phyloP scores from a whole-genome alignment of 2,329 filamentous ascomycete species.

The Neonectria sp. region DNA sequence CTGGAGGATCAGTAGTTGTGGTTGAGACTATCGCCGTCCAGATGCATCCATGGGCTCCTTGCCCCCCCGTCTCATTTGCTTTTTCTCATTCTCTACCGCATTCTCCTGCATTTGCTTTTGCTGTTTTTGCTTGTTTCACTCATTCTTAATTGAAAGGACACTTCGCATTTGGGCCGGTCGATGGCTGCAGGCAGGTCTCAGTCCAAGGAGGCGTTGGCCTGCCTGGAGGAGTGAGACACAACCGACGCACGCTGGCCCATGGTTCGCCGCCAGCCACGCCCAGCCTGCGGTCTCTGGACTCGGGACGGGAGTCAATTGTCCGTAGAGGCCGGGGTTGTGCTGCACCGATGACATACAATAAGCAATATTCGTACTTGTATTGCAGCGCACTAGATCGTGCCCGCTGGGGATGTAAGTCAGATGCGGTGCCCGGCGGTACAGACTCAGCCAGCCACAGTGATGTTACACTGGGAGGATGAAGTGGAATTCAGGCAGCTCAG shows the following conservation, averaged over 20 bases:
- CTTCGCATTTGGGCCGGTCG: neutral
- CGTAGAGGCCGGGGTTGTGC: slow-evolving; percentile 12
- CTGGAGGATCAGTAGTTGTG: slow-evolving; percentile 6
- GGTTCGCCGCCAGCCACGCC: slow-evolving; percentile 9
- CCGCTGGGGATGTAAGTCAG: neutral
- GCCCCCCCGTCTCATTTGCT: neutral
- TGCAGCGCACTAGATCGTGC: slow-evolving; percentile 10
- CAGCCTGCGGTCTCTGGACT: slow-evolving; percentile 12
- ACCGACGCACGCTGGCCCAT: slow-evolving; percentile 18
- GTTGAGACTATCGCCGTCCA: slow-evolving; percentile 12
- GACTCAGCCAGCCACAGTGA: slow-evolving; percentile 13
- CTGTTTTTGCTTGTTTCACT: neutral
- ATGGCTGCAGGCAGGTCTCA: slow-evolving; percentile 19
- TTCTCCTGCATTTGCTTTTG: neutral
- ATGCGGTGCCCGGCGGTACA: neutral
- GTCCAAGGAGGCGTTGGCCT: slow-evolving; percentile 9
- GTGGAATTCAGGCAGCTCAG: neutral
- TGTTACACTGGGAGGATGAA: neutral
- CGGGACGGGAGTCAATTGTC: slow-evolving; percentile 11
- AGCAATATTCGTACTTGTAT: neutral
- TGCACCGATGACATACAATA: slow-evolving; percentile 7
- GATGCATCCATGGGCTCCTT: slow-evolving; percentile 1
- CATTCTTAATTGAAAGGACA: neutral
- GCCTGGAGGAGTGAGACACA: slow-evolving; percentile 24
- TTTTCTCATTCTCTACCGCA: neutral